Conservation (phyloP, 108 stramenopile genomes). For the Pseudonitzschia multiseries region DNA sequence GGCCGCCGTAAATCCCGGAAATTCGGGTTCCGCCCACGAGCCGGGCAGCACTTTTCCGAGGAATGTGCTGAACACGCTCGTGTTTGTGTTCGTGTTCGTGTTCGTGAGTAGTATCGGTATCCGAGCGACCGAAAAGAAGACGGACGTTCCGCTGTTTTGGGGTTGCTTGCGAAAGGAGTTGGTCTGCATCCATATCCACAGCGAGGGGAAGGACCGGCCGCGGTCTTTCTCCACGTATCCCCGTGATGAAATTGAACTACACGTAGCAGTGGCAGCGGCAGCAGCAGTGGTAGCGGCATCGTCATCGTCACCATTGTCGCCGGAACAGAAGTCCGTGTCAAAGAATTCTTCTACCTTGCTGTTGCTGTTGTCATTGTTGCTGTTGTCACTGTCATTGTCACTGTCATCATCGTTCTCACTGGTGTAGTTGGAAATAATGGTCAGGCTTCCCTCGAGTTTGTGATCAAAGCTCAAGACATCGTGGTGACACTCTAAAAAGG, state of each 20-base stretch:
- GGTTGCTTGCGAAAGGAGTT: neutral
- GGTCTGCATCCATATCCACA: slow-evolving; percentile 17
- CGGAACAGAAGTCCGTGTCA: neutral
- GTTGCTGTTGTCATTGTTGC: neutral
- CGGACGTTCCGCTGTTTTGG: neutral
- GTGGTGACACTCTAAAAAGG: slow-evolving; percentile 8
- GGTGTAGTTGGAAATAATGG: neutral
- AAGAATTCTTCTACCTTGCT: neutral
- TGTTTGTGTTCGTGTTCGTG: too few species aligned
- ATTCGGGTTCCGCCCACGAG: neutral
- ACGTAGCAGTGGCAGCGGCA: too few species aligned
- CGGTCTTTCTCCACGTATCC: slow-evolving; percentile 12
- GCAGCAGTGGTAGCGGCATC: neutral
- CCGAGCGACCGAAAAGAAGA: slow-evolving; percentile 8
- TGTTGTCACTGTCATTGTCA: neutral
- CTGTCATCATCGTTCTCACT: too few species aligned
- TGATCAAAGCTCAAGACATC: slow-evolving; percentile 15
- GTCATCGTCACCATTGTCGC: neutral
- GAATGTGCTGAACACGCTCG: too few species aligned
- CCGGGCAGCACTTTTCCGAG: neutral
- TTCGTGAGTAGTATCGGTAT: neutral
- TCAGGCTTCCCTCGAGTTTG: neutral
- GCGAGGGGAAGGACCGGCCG: slow-evolving; percentile 5
- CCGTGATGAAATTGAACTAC: neutral
- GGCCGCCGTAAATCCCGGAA: slow-evolving; percentile 4